Conservation (phyloP, 1,139 yeast species). For the Candida sanyaensis region DNA sequence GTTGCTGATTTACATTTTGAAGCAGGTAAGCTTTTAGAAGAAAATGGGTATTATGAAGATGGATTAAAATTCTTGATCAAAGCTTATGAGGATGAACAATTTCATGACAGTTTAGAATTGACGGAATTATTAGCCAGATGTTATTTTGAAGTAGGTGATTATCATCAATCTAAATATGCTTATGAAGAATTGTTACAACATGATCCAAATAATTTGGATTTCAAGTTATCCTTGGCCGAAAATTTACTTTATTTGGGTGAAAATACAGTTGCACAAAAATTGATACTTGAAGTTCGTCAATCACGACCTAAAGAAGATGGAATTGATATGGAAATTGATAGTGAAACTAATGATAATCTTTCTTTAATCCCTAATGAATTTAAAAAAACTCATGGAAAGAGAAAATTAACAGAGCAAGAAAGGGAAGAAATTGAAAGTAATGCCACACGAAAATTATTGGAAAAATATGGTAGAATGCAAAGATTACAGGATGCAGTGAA, state of each 20-base stretch:
- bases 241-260: constrained; percentile 74
- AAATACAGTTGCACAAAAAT: constrained; percentile 56
- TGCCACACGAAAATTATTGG: constrained; percentile 62
- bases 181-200: constrained; percentile 56
- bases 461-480: constrained; percentile 63
- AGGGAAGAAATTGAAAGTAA: constrained; percentile 56
- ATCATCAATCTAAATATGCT: constrained; percentile 66
- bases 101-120: constrained; percentile 46
- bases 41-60: constrained; percentile 65
- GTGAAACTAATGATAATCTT: constrained; percentile 12
- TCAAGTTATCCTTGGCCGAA: constrained; percentile 79
- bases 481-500: constrained; percentile 57
- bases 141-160: constrained; percentile 70
- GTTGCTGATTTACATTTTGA: constrained; percentile 74
- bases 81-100: constrained; percentile 39
- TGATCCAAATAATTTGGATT: constrained; percentile 69
- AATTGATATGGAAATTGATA: constrained; percentile 13
- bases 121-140: constrained; percentile 75
- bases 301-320: constrained; percentile 14
- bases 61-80: constrained; percentile 69
- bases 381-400: constrained; percentile 18
- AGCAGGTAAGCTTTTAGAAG: constrained; percentile 74
- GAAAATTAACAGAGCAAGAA: constrained; percentile 56
- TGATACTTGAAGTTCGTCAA: constrained; percentile 53
- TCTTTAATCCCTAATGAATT: constrained; percentile 29